A percentile compares a stretch with the other conserved stretches of the same genome.
These are phyloP conservation scores for Lachnum nothofagi DNA, from an alignment of 2,329 filamentous ascomycete genomes.

Conservation along the genomic window DNA sequence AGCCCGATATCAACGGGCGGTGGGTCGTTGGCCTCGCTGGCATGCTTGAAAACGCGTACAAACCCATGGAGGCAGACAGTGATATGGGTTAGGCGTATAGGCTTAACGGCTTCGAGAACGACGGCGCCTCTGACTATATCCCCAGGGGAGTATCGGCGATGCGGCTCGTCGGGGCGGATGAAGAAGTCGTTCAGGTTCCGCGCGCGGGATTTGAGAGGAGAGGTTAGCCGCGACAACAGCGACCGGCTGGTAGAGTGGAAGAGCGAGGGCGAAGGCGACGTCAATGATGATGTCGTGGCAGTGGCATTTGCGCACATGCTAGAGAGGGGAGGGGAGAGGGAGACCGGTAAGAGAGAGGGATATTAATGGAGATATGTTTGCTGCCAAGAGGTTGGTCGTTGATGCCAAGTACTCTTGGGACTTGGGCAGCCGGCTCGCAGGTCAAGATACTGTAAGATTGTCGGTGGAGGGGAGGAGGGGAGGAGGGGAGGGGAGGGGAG, in stretches of 20 bases:
- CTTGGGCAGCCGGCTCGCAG: conserved; percentile 15
- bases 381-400: conserved; percentile 29
- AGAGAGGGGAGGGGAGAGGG: conserved; percentile 10
- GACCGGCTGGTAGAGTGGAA: conserved; percentile 26
- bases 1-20: conserved; percentile 36
- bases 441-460: no score
- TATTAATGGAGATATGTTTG: conserved; percentile 24
- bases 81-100: conserved; percentile 72
- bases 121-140: conserved; percentile 69
- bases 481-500: conserved; percentile 2
- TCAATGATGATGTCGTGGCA: conserved; percentile 21
- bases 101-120: conserved; percentile 66
- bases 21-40: conserved; percentile 50
- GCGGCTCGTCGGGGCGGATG: conserved; percentile 70
- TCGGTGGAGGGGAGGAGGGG: not conserved
- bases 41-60: conserved; percentile 69
- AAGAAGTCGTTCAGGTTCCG: conserved; percentile 74
- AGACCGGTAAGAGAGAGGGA: no score
- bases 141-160: conserved; percentile 70
- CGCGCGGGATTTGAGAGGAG: conserved; percentile 40
- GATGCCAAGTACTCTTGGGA: conserved; percentile 26
- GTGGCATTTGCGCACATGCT: conserved; percentile 33
- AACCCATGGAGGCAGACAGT: conserved; percentile 74
- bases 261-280: conserved; percentile 21
- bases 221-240: conserved; percentile 40